phyloP scores from a whole-genome alignment of 2,329 filamentous ascomycete genomes.

The Fusarium buxicola region DNA sequence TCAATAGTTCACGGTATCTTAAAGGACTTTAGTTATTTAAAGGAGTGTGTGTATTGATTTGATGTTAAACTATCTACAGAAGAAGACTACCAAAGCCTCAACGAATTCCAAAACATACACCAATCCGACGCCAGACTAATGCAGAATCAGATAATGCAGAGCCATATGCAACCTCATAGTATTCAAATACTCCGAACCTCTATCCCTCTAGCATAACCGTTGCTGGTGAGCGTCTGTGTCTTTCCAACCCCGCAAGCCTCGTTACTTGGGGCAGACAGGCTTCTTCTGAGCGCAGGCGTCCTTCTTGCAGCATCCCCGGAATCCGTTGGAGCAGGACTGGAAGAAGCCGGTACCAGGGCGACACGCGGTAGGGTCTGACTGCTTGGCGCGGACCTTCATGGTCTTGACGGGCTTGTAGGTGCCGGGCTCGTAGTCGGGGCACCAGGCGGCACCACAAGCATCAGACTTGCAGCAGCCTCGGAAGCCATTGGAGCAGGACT shows the following conservation, averaged over 20 bases:
- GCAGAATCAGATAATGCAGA: constrained; percentile 11
- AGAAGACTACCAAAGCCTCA: constrained; percentile 25
- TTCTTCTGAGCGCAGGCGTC: constrained; percentile 26
- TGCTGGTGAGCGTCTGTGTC: no score
- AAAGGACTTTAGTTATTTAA: not conserved
- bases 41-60: constrained; percentile 37
- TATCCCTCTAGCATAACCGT: constrained; percentile 6
- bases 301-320: constrained; percentile 36
- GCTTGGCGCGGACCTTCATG: constrained; percentile 13
- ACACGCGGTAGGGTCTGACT: constrained; percentile 10
- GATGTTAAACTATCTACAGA: constrained; percentile 30
- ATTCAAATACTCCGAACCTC: constrained; percentile 1
- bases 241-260: not conserved
- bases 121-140: constrained; percentile 22
- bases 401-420: constrained; percentile 27
- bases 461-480: constrained; percentile 32
- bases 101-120: constrained; percentile 7
- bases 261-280: constrained; percentile 34
- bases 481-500: constrained; percentile 23
- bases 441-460: constrained; percentile 23
- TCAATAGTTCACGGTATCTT: no score
- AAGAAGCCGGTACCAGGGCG: constrained; percentile 17
- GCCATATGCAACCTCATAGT: constrained; percentile 7
- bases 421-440: constrained; percentile 31
- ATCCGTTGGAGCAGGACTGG: constrained; percentile 29